phyloP scores from a whole-genome alignment of 495 filamentous ascomycete genomes.

The Neurospora hispaniola region DNA sequence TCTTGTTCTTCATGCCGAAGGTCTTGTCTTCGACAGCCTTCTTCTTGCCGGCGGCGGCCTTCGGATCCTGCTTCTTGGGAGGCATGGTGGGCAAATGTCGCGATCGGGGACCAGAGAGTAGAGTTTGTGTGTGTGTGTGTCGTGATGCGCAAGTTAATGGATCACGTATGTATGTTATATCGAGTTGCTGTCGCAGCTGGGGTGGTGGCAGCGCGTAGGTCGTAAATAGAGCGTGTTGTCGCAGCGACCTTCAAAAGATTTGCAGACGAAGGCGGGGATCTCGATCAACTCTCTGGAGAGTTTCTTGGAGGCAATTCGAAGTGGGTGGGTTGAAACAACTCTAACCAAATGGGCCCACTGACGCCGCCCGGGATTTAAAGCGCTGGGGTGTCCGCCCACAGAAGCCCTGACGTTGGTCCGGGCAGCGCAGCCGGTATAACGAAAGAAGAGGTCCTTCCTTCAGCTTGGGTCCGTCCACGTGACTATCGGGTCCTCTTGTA shows the following conservation, averaged over 20 bases:
- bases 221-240: not conserved
- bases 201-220: not conserved
- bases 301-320: not conserved
- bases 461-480: slow-evolving; percentile 5
- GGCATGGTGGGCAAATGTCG: slow-evolving; percentile 55
- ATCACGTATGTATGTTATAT: not conserved
- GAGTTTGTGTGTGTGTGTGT: not conserved
- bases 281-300: not conserved
- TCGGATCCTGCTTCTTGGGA: slow-evolving; percentile 66
- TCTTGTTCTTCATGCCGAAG: slow-evolving; percentile 99
- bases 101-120: not conserved
- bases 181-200: not conserved
- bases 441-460: not conserved
- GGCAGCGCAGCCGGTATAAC: not conserved
- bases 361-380: not conserved
- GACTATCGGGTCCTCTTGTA: not conserved
- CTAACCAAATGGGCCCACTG: not conserved
- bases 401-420: not conserved
- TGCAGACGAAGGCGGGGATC: not conserved
- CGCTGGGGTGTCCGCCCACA: not conserved
- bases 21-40: slow-evolving; percentile 87
- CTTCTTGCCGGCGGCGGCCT: slow-evolving; percentile 36
- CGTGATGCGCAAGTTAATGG: not conserved
- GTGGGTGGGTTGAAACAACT: not conserved
- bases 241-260: not conserved